Evolutionary conservation across 1,284 basidiomycete species (phyloP).

Genomic region (Cutaneotrichosporon mucoides): DNA sequence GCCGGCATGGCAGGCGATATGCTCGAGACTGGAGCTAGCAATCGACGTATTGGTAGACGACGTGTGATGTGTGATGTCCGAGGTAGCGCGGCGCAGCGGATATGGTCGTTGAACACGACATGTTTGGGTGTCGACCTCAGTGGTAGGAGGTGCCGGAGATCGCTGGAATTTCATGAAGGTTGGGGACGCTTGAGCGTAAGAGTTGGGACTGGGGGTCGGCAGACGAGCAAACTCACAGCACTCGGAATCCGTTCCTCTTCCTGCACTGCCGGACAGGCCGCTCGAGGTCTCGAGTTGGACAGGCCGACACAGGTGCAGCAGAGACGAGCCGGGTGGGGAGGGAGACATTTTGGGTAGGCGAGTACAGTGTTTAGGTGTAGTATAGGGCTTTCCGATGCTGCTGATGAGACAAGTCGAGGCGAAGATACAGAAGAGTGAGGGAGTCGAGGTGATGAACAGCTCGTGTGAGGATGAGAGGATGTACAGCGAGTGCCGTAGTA

Average conservation of each 20-base stretch:
- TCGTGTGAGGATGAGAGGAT: too few relatives aligned
- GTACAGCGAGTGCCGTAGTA: too few relatives aligned
- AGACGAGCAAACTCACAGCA: conserved; percentile 1
- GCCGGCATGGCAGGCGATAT: not conserved
- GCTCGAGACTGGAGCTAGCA: not conserved
- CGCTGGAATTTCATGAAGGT: conserved; percentile 18
- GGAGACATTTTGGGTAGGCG: too few relatives aligned
- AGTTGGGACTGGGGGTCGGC: too few relatives aligned
- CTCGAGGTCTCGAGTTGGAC: conserved; percentile 13
- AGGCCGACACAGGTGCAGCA: conserved; percentile 39
- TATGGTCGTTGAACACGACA: not conserved
- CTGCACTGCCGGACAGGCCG: conserved; percentile 1
- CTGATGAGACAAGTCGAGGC: too few relatives aligned
- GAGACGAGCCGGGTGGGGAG: conserved; percentile 30
- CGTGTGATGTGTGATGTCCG: not conserved
- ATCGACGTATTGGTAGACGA: conserved; percentile 1
- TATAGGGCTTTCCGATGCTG: too few relatives aligned
- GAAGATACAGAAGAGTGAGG: too few relatives aligned
- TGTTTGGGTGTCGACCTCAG: conserved; percentile 10
- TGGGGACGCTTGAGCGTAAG: conserved; percentile 9
- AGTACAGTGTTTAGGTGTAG: too few relatives aligned
- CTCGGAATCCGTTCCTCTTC: conserved; percentile 3
- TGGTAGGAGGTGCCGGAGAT: conserved; percentile 2
- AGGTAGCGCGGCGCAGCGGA: conserved; percentile 2
- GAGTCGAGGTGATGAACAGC: too few relatives aligned